Conservation (phyloP, 2,329 filamentous ascomycete species). For the Stemphylium beticola region DNA sequence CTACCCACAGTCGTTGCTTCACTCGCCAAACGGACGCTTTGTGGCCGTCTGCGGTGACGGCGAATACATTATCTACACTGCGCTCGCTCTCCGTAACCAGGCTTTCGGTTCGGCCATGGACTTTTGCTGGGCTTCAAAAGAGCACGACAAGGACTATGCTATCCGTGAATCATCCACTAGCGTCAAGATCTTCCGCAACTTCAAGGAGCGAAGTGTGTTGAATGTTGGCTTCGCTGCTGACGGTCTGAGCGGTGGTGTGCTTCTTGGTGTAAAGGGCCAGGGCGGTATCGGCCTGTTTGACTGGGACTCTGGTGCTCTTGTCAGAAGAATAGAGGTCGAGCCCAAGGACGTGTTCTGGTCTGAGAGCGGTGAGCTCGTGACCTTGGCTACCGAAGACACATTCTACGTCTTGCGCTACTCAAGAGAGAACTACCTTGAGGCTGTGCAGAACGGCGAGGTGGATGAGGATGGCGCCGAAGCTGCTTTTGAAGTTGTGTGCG, state of each 20-base stretch:
- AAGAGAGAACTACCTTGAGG: slow-evolving; percentile 84
- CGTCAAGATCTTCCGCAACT: slow-evolving; percentile 98
- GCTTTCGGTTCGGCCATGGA: slow-evolving; percentile 94
- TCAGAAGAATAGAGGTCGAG: slow-evolving; percentile 87
- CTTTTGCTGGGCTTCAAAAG: slow-evolving; percentile 96
- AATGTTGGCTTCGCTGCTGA: slow-evolving; percentile 97
- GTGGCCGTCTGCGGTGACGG: slow-evolving; percentile 92
- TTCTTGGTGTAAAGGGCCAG: slow-evolving; percentile 93
- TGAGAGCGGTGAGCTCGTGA: slow-evolving; percentile 90
- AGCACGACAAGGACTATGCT: slow-evolving; percentile 97
- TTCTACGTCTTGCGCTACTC: slow-evolving; percentile 95
- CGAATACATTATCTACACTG: slow-evolving; percentile 99
- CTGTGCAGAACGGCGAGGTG: slow-evolving; percentile 78
- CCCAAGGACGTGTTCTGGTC: slow-evolving; percentile 88
- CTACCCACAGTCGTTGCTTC: slow-evolving; percentile 90
- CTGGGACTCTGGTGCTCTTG: slow-evolving; percentile 87
- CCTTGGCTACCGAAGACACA: slow-evolving; percentile 90
- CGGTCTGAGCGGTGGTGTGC: slow-evolving; percentile 83
- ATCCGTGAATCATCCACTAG: slow-evolving; percentile 93
- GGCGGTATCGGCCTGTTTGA: slow-evolving; percentile 96
- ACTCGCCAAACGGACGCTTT: slow-evolving; percentile 94
- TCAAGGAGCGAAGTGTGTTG: slow-evolving; percentile 90
- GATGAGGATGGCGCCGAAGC: slow-evolving; percentile 93
- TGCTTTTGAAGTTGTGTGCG: slow-evolving; percentile 94
- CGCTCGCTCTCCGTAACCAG: slow-evolving; percentile 95